Base-by-base conservation (phyloP, 257 asterid species). In the Leonotis leonurus region DNA sequence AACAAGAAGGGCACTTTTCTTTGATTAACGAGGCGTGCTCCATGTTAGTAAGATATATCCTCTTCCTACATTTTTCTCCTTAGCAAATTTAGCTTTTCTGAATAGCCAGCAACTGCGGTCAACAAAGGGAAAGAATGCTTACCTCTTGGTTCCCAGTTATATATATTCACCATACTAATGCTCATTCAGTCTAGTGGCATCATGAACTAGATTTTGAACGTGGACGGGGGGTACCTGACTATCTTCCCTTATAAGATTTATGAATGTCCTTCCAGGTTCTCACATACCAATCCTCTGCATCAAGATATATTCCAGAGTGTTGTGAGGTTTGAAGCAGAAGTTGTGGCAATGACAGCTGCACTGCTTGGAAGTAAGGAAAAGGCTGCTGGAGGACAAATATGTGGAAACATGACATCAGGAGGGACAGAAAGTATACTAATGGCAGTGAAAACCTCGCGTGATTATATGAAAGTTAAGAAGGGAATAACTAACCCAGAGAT, bases 391-490 rank as follows among this genome's bases (percentile, higher is more conserved):
- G 95, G 96, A 65, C 78, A 87, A 76, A 56, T 93, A 44, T 93
- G 99, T 70, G 99, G 99, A 65, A 93, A 93, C 71, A 93, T 93
- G 99, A 93, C 97, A 32, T 93, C 99, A 16, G 99, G 99, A 40
- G 99, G 99, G 64, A 89, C 99, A 40, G 99, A 93, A 69, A 93
- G 99, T 77, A 93, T 93, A 80, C 63, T 89, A 65, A 36, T 93
- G 77, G 99, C 97, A 32, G 81, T 93, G 69, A 93, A 93, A 75
- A 74, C 97, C 56, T 87, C 99, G 26, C 87, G 97, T 22, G 99
- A 93, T 65, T 89, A 87, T 67, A 93, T 93, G 97, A 87, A 77
- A 85, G 79, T 77, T 60, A 83, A 74, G 80, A 87, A 75, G 67
- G 97, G 95, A 74, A 87, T 93, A 67, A 81, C 81, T 20, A 85